Evolutionary conservation across 2,329 filamentous ascomycete species (phyloP), one percentile per base, ranked within the genome.

Genomic region (Aspergillus sp.): DNA sequence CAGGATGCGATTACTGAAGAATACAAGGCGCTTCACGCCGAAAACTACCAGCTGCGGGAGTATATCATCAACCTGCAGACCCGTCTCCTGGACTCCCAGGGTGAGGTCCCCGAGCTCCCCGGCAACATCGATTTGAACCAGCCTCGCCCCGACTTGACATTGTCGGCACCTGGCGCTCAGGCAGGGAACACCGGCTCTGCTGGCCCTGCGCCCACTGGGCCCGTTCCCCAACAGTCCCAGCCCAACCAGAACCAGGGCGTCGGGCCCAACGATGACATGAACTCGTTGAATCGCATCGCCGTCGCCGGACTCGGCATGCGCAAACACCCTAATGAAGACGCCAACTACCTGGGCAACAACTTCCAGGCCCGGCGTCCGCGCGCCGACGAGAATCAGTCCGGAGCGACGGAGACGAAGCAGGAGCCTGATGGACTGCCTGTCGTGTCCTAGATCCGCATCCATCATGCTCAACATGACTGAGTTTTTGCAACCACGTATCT

Each of bases 31-130:
- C 76, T 96, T 21, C 90, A 96, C 68, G 80, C 84, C 23, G 93
- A 99, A 71, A 96, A 97, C 74, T 94, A 92, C 69, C 85, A 89
- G 57, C 79, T 99, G 40, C 87, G 92, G 61, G 91, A 97, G 70
- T 97, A 97, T 74, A 88, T 97, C 61, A 88, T 97, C 67, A 88
- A 88, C 63, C 81, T 99, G 14, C 94, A 99, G 71, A 88, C 88
- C 4, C 86, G 90, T 38, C 81, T 97, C 32, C 80, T 97, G 55
- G 92, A 97, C 61, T 82, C 86, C 2, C 86, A 91, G 63, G 88
- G 88, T 66, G 91, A 96, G 61, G 86, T 89, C 50, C 94, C 94
- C 1, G 88, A 88, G 56, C 87, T 92, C 9, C 93, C 93, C 1
- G 80, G 88, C 1, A 90, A 90, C 61, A 81, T 96, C 58, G 89